Percentiles rank a stretch among this genome's conserved stretches.
These are phyloP conservation scores for Epichloe glyceriae DNA, from an alignment of 2,329 filamentous ascomycete genomes.

Conservation along the genomic window DNA sequence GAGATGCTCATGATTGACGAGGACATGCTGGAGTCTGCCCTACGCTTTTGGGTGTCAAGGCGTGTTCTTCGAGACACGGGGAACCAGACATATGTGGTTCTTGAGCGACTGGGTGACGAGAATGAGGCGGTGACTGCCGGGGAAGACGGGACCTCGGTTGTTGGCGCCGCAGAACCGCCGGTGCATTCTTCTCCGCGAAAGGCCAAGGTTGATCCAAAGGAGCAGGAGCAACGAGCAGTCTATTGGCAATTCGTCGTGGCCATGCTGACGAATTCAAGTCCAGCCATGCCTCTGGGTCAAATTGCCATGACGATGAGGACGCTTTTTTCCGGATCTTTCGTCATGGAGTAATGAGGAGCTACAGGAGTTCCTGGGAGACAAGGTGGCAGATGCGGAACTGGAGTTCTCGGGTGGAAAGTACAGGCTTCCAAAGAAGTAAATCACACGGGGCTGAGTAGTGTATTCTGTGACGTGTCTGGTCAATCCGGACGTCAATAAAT, in stretches of 20 bases:
- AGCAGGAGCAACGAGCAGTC: conserved; percentile 45
- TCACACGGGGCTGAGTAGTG: background rate
- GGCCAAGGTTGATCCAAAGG: conserved; percentile 48
- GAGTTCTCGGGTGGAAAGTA: conserved; percentile 62
- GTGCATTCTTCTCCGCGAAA: conserved; percentile 33
- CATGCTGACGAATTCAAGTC: conserved; percentile 86
- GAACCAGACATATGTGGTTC: conserved; percentile 48
- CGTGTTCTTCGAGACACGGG: conserved; percentile 47
- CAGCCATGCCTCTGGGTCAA: conserved; percentile 62
- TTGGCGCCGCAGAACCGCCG: conserved; percentile 11
- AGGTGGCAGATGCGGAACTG: conserved; percentile 60
- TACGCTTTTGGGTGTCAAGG: conserved; percentile 60
- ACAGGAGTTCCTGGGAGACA: conserved; percentile 62
- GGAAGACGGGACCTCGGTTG: conserved; percentile 17
- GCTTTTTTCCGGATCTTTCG: conserved; percentile 72
- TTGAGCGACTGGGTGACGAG: conserved; percentile 45
- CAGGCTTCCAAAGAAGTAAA: conserved; percentile 47
- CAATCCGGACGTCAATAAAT: no score
- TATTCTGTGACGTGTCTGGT: background rate
- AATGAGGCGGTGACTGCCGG: conserved; percentile 14
- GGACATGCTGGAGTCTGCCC: conserved; percentile 51
- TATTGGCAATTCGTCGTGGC: conserved; percentile 89
- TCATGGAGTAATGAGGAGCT: conserved; percentile 83
- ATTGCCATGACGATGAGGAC: conserved; percentile 95
- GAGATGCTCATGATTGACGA: conserved; percentile 58